Conservation (phyloP, 768 basidiomycete genomes). For the Pulveroboletus frians region DNA sequence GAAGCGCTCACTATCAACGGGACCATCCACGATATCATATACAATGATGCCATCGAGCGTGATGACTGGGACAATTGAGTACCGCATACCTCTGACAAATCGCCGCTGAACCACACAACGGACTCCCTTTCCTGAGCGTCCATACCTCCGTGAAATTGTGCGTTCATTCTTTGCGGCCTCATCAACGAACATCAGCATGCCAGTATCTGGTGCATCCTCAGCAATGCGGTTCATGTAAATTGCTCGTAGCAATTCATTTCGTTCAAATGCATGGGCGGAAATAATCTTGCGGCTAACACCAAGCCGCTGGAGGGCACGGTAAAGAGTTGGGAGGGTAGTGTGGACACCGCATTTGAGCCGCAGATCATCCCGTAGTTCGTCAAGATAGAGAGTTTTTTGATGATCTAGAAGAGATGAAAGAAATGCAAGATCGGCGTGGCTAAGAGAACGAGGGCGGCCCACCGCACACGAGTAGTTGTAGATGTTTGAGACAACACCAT, state of each 20-base stretch:
- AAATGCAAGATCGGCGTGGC: too few relatives aligned
- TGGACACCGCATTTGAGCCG: not conserved
- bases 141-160: not conserved
- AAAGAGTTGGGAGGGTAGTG: not conserved
- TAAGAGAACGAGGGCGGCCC: too few relatives aligned
- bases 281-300: not conserved
- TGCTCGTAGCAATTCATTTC: slow-evolving; percentile 3
- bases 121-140: not conserved
- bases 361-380: slow-evolving; percentile 1
- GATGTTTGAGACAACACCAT: too few relatives aligned
- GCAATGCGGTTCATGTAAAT: slow-evolving; percentile 13
- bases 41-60: slow-evolving; percentile 17
- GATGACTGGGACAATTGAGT: slow-evolving; percentile 15
- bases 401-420: too few relatives aligned
- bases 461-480: too few relatives aligned
- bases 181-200: slow-evolving; percentile 24
- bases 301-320: not conserved
- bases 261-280: slow-evolving; percentile 5
- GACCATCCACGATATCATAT: slow-evolving; percentile 14
- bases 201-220: slow-evolving; percentile 8
- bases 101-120: not conserved
- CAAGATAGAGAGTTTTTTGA: not conserved
- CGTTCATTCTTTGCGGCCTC: slow-evolving; percentile 15
- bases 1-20: slow-evolving; percentile 7
- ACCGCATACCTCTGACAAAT: not conserved